A percentile compares a stretch with the other conserved stretches of the same genome.
Conservation (phyloP, 371 early-diverging fungal species). For the Lichtheimia corymbifera region DNA sequence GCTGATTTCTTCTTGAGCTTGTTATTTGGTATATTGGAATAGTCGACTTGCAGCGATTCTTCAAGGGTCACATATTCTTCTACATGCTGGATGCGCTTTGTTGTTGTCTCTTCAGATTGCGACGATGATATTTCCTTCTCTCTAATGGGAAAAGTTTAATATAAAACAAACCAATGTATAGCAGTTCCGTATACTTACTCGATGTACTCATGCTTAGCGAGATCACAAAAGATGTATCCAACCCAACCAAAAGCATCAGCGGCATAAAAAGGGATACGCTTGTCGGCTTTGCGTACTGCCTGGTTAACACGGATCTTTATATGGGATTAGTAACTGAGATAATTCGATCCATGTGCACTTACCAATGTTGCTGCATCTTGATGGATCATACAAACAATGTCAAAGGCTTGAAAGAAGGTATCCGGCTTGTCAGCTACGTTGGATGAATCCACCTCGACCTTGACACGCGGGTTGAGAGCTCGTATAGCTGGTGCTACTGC, state of each 20-base stretch:
- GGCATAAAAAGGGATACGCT: constrained; percentile 58
- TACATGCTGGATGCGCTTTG: constrained; percentile 26
- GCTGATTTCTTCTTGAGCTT: constrained; percentile 49
- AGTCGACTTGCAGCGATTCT: constrained; percentile 30
- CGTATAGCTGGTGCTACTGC: constrained; percentile 60
- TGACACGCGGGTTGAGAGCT: constrained; percentile 77
- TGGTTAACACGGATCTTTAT: constrained; percentile 44
- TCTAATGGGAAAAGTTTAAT: too few relatives aligned
- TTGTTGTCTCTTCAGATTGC: background rate
- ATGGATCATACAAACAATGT: constrained; percentile 68
- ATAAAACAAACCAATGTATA: too few relatives aligned
- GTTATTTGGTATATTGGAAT: constrained; percentile 31
- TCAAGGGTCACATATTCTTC: constrained; percentile 50
- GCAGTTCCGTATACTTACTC: constrained; percentile 44
- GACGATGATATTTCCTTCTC: background rate
- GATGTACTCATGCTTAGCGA: constrained; percentile 68
- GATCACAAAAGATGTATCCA: constrained; percentile 86
- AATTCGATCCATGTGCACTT: constrained; percentile 7
- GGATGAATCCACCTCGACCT: constrained; percentile 53
- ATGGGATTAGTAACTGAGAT: background rate
- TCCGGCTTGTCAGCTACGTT: constrained; percentile 47
- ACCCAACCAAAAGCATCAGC: constrained; percentile 74
- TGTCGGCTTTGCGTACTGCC: constrained; percentile 53
- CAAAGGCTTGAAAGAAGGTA: constrained; percentile 59
- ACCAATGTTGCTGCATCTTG: constrained; percentile 33